Evolutionary conservation across 2,329 filamentous ascomycete genomes (phyloP), one percentile per base, ranked within the genome.

Genomic region (Diaporthe batatas): DNA sequence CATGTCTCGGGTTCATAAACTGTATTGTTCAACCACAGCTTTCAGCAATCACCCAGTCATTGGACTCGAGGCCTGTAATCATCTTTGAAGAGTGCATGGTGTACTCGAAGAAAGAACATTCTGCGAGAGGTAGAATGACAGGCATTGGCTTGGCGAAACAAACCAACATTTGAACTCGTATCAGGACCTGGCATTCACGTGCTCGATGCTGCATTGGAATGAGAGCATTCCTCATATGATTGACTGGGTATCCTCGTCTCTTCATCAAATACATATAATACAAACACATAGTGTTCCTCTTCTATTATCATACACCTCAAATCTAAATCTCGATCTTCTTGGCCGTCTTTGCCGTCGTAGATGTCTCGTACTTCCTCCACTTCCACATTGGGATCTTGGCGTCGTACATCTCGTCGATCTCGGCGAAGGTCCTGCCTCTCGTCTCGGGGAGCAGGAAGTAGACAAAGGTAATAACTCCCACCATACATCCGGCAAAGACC

Each of bases 401-500:
- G 42, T 67, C 70, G 59, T 72, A 72, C 44, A 72, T 64, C 59
- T 73, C 72, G 29, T 73, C 68, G 44, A 73, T 72, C 62, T 73
- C 72, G 44, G 58, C 72, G 16, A 73, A 70, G 18, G 72, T 73
- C 32, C 72, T 62, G 53, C 57, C 68, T 32, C 59, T 58, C 32
- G 72, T 73, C 59, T 73, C 72, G 29, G 72, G 72, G 8, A 73
- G 44, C 7, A 71, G 39, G 49, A 73, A 73, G 72, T 72, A 73
- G n/a, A 68, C 59, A 23, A 71, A 72, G 21, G 64, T 73, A 16
- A 73, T 67, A 29, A 72, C 64, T 11, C 49, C 51, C 58, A 68
- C 39, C 68, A 73, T 73, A 34, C 72, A 73, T 6, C 72, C 72
- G n/a, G 68, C 72, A 51, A 71, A 73, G 39, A 73, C 54, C 62